These are phyloP conservation scores for Pyrus pyrifolia DNA, from an alignment of 306 rosid species.

Conservation along the genomic window DNA sequence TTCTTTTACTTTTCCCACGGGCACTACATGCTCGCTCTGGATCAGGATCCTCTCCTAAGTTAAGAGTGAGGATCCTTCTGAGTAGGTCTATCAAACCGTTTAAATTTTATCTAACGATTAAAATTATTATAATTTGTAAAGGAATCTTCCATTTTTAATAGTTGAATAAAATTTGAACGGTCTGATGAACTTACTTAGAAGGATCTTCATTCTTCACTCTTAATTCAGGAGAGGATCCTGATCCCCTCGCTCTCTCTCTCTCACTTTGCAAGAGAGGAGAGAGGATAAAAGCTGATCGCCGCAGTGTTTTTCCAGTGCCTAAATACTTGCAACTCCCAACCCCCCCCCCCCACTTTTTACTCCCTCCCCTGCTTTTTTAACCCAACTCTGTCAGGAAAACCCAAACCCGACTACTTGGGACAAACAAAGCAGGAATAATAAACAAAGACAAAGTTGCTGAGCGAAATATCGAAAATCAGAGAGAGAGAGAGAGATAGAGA, in stretches of 20 bases:
- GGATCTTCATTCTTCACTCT: too few species aligned
- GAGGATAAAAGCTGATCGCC: neutral
- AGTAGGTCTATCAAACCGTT: too few species aligned
- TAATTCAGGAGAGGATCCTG: too few species aligned
- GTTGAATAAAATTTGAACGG: too few species aligned
- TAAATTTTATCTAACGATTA: too few species aligned
- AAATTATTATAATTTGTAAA: too few species aligned
- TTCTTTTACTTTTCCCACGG: neutral
- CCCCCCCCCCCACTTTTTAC: slow-evolving; percentile 1
- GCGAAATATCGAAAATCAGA: neutral
- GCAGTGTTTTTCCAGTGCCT: slow-evolving; percentile 19
- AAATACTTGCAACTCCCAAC: slow-evolving; percentile 1
- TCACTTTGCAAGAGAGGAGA: neutral
- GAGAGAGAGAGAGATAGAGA: slow-evolving; percentile 9
- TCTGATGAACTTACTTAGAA: too few species aligned
- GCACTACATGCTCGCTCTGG: neutral
- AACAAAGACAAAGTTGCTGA: neutral
- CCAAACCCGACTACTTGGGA: slow-evolving; percentile 30
- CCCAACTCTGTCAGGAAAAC: slow-evolving; percentile 17
- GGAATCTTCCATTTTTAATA: too few species aligned
- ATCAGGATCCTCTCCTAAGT: too few species aligned
- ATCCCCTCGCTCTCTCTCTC: neutral
- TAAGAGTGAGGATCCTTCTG: too few species aligned
- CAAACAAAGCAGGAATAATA: slow-evolving; percentile 21
- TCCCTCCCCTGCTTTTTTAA: neutral